phyloP scores from a whole-genome alignment of 2,329 filamentous ascomycete genomes.

The Trichoderma afroharzianum region DNA sequence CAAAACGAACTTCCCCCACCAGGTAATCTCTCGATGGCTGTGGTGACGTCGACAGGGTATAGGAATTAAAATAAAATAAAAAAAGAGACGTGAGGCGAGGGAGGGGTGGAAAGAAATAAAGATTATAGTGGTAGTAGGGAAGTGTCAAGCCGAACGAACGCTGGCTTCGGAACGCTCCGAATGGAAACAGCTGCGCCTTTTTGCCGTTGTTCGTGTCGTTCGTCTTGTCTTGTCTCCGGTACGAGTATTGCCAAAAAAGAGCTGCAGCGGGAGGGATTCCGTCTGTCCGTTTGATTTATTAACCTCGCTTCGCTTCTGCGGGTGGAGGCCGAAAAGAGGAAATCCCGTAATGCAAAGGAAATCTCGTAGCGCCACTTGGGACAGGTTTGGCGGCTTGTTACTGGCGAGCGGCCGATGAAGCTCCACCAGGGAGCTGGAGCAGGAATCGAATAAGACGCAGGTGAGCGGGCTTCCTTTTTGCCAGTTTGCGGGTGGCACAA shows the following conservation, averaged over 20 bases:
- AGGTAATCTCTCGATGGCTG: slow-evolving; percentile 11
- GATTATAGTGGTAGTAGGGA: neutral
- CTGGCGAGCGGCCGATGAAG: neutral
- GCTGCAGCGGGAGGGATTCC: neutral
- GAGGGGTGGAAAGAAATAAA: neutral
- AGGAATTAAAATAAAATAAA: neutral
- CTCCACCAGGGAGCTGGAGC: neutral
- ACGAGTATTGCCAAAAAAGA: neutral
- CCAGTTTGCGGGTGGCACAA: neutral
- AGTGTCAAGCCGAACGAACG: neutral
- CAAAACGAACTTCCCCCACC: slow-evolving; percentile 1
- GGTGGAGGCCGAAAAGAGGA: neutral
- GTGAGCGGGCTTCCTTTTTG: neutral
- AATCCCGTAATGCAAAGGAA: neutral
- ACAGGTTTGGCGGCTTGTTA: neutral
- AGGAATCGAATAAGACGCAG: neutral
- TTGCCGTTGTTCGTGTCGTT: neutral
- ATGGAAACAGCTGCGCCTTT: neutral
- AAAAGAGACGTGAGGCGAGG: neutral
- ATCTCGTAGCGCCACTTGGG: slow-evolving; percentile 7
- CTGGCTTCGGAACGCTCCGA: neutral
- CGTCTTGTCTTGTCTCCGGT: neutral
- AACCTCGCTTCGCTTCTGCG: slow-evolving; percentile 2
- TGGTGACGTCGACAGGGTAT: slow-evolving; percentile 6
- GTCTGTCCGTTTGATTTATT: neutral